Evolutionary conservation across 768 basidiomycete genomes (phyloP).

Genomic region (Phlegmacium glaucopus): DNA sequence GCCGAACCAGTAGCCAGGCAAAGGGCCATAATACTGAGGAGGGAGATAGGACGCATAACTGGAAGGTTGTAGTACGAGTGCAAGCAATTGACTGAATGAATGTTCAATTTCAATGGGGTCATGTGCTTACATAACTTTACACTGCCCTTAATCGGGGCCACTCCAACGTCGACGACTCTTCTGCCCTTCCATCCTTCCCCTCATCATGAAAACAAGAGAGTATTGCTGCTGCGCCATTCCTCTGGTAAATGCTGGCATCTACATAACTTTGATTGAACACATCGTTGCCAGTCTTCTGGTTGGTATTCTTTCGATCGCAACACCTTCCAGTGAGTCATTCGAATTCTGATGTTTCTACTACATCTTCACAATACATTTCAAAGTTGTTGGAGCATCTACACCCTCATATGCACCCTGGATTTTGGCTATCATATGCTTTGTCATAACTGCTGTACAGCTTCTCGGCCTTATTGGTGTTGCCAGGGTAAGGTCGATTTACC

Average conservation of each 20-base stretch:
- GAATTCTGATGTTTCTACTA: background rate
- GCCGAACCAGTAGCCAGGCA: constrained; percentile 15
- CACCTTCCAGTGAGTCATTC: constrained; percentile 66
- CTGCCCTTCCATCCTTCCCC: constrained; percentile 13
- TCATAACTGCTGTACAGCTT: constrained; percentile 72
- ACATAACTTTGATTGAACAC: constrained; percentile 76
- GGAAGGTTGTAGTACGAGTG: constrained; percentile 7
- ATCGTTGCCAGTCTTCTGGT: constrained; percentile 60
- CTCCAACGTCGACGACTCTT: background rate
- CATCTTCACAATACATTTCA: constrained; percentile 2
- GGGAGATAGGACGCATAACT: constrained; percentile 17
- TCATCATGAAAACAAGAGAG: constrained; percentile 53
- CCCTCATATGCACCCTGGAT: constrained; percentile 74
- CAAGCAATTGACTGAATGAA: background rate
- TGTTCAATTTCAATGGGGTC: too few species aligned
- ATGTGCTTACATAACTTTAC: background rate
- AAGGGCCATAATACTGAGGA: constrained; percentile 10
- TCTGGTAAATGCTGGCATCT: constrained; percentile 87
- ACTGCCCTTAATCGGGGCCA: constrained; percentile 5
- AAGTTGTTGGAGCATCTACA: constrained; percentile 85
- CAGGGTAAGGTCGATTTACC: constrained; percentile 39
- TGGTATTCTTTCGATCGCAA: constrained; percentile 72
- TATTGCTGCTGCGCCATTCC: constrained; percentile 96
- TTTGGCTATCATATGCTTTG: constrained; percentile 73
- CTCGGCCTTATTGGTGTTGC: constrained; percentile 86